A percentile compares a stretch with the other conserved stretches of the same genome.
Conservation (phyloP, 139 green algal genomes). For the Chlamydomonas asymmetrica region DNA sequence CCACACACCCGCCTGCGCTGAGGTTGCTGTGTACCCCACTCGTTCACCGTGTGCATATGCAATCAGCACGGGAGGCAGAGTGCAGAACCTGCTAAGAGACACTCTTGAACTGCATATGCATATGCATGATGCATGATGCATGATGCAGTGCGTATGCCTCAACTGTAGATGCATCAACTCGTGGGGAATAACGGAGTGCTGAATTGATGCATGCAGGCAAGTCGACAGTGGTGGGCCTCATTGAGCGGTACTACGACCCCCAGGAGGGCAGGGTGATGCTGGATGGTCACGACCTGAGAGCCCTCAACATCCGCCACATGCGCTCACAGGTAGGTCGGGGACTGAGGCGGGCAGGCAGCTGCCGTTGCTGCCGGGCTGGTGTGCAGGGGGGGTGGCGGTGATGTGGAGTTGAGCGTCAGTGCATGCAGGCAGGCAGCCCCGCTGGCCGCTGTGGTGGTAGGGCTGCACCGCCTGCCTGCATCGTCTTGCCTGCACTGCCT, state of each 20-base stretch:
- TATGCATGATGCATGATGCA: background rate
- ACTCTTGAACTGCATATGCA: background rate
- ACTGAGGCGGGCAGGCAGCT: background rate
- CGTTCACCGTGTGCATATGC: too few species aligned
- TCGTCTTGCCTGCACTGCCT: background rate
- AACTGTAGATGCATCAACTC: too few species aligned
- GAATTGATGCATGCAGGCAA: too few species aligned
- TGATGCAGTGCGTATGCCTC: background rate
- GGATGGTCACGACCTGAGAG: conserved; percentile 79
- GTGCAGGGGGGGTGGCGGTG: background rate
- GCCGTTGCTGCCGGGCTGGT: background rate
- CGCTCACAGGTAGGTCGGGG: conserved; percentile 47
- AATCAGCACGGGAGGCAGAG: too few species aligned
- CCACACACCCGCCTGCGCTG: too few species aligned
- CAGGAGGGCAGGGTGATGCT: conserved; percentile 65
- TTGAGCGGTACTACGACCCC: conserved; percentile 89
- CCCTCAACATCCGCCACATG: conserved; percentile 83
- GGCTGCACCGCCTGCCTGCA: background rate
- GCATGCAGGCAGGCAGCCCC: background rate
- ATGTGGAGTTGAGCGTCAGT: background rate
- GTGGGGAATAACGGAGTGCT: too few species aligned
- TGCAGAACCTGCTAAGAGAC: background rate
- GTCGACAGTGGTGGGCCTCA: conserved; percentile 83
- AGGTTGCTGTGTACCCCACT: too few species aligned
- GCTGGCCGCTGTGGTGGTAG: background rate